Percentiles rank a stretch among this genome's conserved stretches.
Conservation (phyloP, 2,329 filamentous ascomycete genomes). For the Colletotrichum sublineola region DNA sequence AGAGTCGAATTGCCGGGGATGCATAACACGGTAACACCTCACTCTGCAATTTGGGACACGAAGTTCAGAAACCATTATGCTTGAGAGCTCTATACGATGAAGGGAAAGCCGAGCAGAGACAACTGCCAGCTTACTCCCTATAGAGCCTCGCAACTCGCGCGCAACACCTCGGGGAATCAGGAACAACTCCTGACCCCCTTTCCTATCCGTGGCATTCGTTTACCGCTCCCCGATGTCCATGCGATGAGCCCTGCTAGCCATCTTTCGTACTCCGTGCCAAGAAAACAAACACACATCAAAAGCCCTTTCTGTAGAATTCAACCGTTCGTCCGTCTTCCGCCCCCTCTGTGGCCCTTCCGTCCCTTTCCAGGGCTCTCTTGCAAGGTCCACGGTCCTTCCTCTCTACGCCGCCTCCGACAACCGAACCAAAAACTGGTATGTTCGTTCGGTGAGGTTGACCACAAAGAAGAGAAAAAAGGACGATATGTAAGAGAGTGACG, state of each 20-base stretch:
- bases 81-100: background rate
- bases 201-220: background rate
- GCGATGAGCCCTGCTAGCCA: constrained; percentile 10
- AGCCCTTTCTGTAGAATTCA: too few relatives aligned
- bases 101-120: background rate
- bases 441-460: background rate
- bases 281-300: background rate
- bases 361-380: background rate
- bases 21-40: background rate
- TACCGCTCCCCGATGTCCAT: background rate
- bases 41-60: background rate
- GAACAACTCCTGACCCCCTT: background rate
- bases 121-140: background rate
- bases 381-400: background rate
- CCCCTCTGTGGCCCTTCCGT: background rate
- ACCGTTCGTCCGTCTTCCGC: background rate
- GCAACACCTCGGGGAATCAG: background rate
- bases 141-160: background rate
- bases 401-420: background rate
- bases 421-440: background rate
- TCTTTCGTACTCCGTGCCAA: background rate
- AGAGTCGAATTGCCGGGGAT: background rate
- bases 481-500: background rate
- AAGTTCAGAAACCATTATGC: background rate
- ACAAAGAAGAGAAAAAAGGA: background rate